phyloP scores from a whole-genome alignment of 192 early-diverging fungal genomes.

The Podila minutissima region DNA sequence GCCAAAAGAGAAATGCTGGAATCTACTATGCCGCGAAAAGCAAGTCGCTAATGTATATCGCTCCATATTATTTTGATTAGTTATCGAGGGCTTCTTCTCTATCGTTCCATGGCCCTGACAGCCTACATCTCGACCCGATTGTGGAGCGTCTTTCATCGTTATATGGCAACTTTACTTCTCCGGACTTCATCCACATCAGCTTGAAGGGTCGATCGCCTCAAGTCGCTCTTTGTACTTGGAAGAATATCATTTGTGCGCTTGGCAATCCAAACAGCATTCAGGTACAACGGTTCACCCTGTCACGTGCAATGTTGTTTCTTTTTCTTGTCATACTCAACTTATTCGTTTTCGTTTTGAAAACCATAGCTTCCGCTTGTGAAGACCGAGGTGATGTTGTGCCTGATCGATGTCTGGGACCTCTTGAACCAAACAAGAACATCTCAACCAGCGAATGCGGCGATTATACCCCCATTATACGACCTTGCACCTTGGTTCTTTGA shows the following conservation, averaged over 20 bases:
- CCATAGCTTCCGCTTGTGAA: constrained; percentile 66
- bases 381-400: constrained; percentile 69
- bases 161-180: constrained; percentile 56
- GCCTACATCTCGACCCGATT: constrained; percentile 50
- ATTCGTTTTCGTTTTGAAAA: neutral
- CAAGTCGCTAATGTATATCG: neutral
- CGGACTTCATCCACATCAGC: constrained; percentile 69
- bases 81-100: constrained; percentile 38
- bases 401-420: constrained; percentile 74
- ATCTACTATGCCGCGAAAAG: neutral
- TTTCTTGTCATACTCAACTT: neutral
- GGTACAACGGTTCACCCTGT: constrained; percentile 30
- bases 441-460: constrained; percentile 12
- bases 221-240: constrained; percentile 69
- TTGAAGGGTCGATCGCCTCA: constrained; percentile 53
- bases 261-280: constrained; percentile 79
- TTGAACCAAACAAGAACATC: constrained; percentile 56
- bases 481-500: constrained; percentile 84
- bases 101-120: constrained; percentile 48
- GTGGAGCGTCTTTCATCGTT: constrained; percentile 54
- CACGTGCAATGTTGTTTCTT: no score
- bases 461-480: constrained; percentile 77
- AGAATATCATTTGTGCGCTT: constrained; percentile 80
- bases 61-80: neutral
- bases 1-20: neutral